phyloP scores from a whole-genome alignment of 2,329 filamentous ascomycete genomes.

The Didymella sp. region DNA sequence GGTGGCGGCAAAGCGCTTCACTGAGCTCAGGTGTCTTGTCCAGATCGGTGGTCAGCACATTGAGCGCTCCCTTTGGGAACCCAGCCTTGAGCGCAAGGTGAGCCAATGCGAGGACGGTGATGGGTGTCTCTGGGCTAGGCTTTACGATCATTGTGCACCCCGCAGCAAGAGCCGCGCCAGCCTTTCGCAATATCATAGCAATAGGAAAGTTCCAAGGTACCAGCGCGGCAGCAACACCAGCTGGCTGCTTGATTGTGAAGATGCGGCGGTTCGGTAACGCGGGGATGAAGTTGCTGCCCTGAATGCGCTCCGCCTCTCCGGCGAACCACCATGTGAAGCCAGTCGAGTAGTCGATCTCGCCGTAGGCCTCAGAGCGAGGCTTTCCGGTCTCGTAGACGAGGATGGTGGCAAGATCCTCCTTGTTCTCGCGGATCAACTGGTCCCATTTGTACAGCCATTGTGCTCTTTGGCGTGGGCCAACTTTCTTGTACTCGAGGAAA shows the following conservation, averaged over 20 bases:
- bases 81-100: constrained; percentile 51
- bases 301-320: constrained; percentile 63
- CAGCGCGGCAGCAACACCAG: constrained; percentile 71
- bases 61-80: constrained; percentile 66
- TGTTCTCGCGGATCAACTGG: constrained; percentile 66
- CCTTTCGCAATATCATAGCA: constrained; percentile 72
- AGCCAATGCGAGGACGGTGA: constrained; percentile 49
- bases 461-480: constrained; percentile 66
- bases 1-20: constrained; percentile 63
- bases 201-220: constrained; percentile 78
- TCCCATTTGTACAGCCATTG: constrained; percentile 71
- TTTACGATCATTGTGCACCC: constrained; percentile 74
- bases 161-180: constrained; percentile 70
- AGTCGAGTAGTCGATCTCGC: constrained; percentile 61
- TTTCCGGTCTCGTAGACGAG: constrained; percentile 67
- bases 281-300: constrained; percentile 66
- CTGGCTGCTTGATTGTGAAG: constrained; percentile 76
- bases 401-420: constrained; percentile 68
- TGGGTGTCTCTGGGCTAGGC: constrained; percentile 52
- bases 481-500: constrained; percentile 66
- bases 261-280: constrained; percentile 68
- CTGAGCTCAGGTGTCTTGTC: constrained; percentile 62
- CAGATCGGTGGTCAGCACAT: constrained; percentile 66
- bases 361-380: constrained; percentile 59
- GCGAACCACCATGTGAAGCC: constrained; percentile 64